These are phyloP conservation scores for Suhomyces faveliae DNA, from an alignment of 805 yeast species.

Conservation along the genomic window DNA sequence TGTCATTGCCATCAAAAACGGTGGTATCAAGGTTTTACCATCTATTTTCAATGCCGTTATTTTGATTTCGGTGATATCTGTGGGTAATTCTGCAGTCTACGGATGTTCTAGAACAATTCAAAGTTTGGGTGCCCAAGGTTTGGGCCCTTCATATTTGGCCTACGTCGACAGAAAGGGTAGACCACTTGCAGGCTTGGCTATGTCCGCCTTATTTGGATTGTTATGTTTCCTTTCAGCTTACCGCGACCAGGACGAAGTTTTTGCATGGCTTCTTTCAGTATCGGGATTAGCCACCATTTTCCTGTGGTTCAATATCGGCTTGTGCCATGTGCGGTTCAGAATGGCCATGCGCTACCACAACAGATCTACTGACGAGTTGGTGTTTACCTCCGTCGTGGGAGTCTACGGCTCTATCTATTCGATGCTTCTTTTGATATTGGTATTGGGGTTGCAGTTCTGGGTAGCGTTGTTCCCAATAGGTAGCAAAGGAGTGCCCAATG, in stretches of 20 bases:
- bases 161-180: conserved; percentile 19
- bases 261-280: conserved; percentile 33
- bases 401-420: conserved; percentile 26
- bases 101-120: conserved; percentile 23
- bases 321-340: conserved; percentile 35
- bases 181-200: conserved; percentile 14
- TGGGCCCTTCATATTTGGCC: conserved; percentile 13
- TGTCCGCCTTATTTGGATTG: conserved; percentile 15
- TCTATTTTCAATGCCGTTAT: conserved; percentile 28
- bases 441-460: conserved; percentile 28
- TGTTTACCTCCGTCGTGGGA: conserved; percentile 23
- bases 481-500: conserved; percentile 14
- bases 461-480: conserved; percentile 25
- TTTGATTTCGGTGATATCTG: conserved; percentile 28
- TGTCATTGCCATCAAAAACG: conserved; percentile 29
- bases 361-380: conserved; percentile 19
- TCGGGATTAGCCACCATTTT: conserved; percentile 37
- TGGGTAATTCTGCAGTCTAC: conserved; percentile 29
- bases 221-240: conserved; percentile 17
- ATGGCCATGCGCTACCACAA: conserved; percentile 28
- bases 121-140: conserved; percentile 17
- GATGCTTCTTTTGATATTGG: conserved; percentile 19
- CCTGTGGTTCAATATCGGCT: conserved; percentile 35
- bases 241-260: conserved; percentile 13
- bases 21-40: conserved; percentile 26